Conservation (phyloP, 2,329 filamentous ascomycete genomes). For the Sphaerostilbella broomeana region DNA sequence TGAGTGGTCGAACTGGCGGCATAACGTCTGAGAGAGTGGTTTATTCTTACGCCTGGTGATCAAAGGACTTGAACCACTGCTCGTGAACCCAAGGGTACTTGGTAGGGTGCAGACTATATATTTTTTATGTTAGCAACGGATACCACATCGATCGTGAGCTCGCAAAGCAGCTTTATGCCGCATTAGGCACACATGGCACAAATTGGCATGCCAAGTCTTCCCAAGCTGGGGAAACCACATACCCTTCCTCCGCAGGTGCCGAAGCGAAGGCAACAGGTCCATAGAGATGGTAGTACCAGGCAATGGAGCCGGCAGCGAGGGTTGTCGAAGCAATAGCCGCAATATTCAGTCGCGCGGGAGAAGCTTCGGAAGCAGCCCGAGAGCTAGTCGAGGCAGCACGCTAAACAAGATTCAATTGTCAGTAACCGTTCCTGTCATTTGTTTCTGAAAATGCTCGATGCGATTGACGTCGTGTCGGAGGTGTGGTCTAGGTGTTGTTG, state of each 20-base stretch:
- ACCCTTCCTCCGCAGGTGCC: constrained; percentile 97
- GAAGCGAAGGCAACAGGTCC: constrained; percentile 80
- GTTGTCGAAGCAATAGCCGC: constrained; percentile 81
- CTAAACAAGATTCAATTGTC: constrained; percentile 36
- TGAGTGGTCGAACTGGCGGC: neutral
- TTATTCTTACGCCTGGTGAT: constrained; percentile 81
- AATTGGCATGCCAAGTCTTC: neutral
- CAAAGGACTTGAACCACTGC: constrained; percentile 90
- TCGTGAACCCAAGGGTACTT: constrained; percentile 93
- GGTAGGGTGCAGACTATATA: constrained; percentile 77
- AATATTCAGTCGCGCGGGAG: constrained; percentile 76
- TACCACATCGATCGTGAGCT: constrained; percentile 14
- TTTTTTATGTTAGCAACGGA: constrained; percentile 23
- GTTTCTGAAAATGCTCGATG: constrained; percentile 16
- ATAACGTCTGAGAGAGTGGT: constrained; percentile 1
- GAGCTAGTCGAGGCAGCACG: constrained; percentile 68
- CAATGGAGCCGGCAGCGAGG: constrained; percentile 79
- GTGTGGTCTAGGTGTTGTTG: constrained; percentile 20
- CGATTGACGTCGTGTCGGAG: constrained; percentile 24
- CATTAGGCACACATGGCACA: constrained; percentile 16
- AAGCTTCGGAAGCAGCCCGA: constrained; percentile 60
- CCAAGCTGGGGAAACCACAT: constrained; percentile 41
- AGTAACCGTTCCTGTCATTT: constrained; percentile 27
- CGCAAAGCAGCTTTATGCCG: constrained; percentile 28
- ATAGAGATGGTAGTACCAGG: constrained; percentile 97